Evolutionary conservation across 352 stramenopile genomes (phyloP).

Genomic region (Pythium sukuiense): DNA sequence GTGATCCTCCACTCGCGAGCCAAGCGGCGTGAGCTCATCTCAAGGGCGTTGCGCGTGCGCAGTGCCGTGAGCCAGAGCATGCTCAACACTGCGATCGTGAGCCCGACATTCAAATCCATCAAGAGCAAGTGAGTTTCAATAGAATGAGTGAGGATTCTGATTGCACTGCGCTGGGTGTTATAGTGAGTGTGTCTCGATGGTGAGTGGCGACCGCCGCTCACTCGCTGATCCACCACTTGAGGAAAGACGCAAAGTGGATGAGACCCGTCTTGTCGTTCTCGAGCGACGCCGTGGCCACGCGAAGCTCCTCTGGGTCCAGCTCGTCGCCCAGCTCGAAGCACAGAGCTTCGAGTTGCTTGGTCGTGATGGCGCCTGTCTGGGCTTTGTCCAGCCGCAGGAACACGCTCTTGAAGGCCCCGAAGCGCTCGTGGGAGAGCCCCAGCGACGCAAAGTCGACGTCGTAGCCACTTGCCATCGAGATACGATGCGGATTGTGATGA

Average conservation of each 20-base stretch:
- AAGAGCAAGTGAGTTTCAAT: conserved; percentile 19
- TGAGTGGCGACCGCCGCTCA: conserved; percentile 12
- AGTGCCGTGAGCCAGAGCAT: conserved; percentile 35
- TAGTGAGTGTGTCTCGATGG: too few relatives aligned
- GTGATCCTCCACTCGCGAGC: conserved; percentile 57
- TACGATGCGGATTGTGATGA: not conserved
- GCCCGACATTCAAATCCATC: conserved; percentile 27
- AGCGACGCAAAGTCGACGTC: conserved; percentile 53
- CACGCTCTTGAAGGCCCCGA: conserved; percentile 59
- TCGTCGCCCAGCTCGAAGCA: conserved; percentile 60
- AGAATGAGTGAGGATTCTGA: not conserved
- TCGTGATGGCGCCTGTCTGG: conserved; percentile 50
- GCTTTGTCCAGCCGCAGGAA: conserved; percentile 53
- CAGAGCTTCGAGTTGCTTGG: conserved; percentile 54
- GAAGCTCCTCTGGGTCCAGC: conserved; percentile 59
- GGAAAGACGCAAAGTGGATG: conserved; percentile 64
- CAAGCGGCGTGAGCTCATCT: conserved; percentile 65
- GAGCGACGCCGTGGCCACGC: conserved; percentile 46
- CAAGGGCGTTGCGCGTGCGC: conserved; percentile 52
- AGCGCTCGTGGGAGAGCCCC: conserved; percentile 45
- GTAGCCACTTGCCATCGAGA: conserved; percentile 24
- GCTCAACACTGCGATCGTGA: conserved; percentile 22
- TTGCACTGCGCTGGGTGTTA: not conserved
- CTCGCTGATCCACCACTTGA: conserved; percentile 64
- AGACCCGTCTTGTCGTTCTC: conserved; percentile 50